phyloP scores from a whole-genome alignment of 1,284 basidiomycete genomes.

The Malassezia sympodialis region DNA sequence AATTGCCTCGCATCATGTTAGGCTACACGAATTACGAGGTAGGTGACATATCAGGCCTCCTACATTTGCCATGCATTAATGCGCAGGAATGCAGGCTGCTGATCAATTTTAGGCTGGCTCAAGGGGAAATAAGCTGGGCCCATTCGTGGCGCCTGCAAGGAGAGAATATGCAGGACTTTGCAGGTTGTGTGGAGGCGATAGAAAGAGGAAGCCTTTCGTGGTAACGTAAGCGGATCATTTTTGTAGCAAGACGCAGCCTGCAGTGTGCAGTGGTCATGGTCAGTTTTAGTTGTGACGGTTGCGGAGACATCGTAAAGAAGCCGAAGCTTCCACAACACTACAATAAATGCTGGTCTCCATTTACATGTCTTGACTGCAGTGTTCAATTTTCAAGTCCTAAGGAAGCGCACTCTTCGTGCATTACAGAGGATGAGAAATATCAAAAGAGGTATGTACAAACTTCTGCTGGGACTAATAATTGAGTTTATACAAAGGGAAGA shows the following conservation, averaged over 20 bases:
- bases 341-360: conserved; percentile 36
- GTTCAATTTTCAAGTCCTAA: conserved; percentile 36
- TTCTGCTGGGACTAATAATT: neutral
- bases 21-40: neutral
- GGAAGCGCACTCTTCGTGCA: conserved; percentile 43
- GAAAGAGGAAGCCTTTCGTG: neutral
- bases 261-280: conserved; percentile 21
- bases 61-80: neutral
- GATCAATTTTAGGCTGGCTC: neutral
- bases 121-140: neutral
- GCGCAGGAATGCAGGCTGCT: neutral
- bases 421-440: conserved; percentile 47
- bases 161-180: neutral
- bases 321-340: conserved; percentile 45
- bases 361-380: conserved; percentile 46
- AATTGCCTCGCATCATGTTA: neutral
- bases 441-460: conserved; percentile 25
- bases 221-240: neutral
- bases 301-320: conserved; percentile 47
- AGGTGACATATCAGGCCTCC: neutral
- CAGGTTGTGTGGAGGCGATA: neutral
- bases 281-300: conserved; percentile 44
- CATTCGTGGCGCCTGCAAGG: neutral
- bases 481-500: conserved; percentile 17
- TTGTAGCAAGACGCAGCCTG: neutral